phyloP scores from a whole-genome alignment of 2,329 filamentous ascomycete species.

The Pseudocercospora pini-densiflorae region DNA sequence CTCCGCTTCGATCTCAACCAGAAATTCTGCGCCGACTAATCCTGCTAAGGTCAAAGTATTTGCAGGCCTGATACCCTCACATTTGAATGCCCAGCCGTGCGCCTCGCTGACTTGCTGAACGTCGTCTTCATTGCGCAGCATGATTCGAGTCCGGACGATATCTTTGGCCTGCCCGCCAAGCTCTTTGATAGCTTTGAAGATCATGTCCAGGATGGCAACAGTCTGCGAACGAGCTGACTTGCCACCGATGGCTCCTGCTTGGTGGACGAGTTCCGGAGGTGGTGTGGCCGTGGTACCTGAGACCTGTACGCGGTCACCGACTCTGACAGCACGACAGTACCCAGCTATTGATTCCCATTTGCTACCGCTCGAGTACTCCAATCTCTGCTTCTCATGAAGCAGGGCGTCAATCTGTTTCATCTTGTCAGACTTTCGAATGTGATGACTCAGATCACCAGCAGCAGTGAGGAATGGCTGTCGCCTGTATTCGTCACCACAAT shows the following conservation, averaged over 20 bases:
- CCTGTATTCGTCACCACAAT: conserved; percentile 5
- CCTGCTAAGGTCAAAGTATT: conserved; percentile 4
- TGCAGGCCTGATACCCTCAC: conserved; percentile 1
- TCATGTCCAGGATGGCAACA: background rate
- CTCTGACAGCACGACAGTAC: conserved; percentile 2
- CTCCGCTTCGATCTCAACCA: conserved; percentile 12
- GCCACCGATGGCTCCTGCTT: background rate
- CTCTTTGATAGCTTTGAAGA: conserved; percentile 2
- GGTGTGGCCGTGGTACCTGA: background rate
- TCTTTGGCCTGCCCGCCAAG: background rate
- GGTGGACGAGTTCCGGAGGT: background rate
- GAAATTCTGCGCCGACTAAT: background rate
- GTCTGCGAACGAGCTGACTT: background rate
- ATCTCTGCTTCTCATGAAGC: background rate
- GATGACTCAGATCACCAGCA: background rate
- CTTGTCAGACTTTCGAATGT: background rate
- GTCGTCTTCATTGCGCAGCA: background rate
- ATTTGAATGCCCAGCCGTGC: background rate
- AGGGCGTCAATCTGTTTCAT: background rate
- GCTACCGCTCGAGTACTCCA: conserved; percentile 2
- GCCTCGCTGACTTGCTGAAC: background rate
- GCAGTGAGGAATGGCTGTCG: background rate
- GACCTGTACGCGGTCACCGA: background rate
- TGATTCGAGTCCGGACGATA: background rate
- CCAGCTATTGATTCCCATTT: conserved; percentile 5